phyloP scores from a whole-genome alignment of 2,329 filamentous ascomycete species.

The Fusarium sp. region DNA sequence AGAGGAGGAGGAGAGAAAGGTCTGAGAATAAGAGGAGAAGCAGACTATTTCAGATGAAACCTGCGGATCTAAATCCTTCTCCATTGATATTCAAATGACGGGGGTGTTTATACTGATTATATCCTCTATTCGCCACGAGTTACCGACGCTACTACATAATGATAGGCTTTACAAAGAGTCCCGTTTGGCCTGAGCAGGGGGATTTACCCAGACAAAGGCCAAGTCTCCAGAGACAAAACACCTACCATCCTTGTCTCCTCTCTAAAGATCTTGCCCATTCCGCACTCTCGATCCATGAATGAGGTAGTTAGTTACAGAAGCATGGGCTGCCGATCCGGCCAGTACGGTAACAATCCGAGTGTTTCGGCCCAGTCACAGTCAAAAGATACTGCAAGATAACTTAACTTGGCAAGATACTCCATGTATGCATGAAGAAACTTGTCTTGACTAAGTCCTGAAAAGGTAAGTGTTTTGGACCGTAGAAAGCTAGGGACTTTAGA shows the following conservation, averaged over 20 bases:
- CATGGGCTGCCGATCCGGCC: conserved; percentile 3
- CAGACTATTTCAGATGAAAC: conserved; percentile 4
- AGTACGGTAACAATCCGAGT: not conserved
- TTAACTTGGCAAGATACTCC: not conserved
- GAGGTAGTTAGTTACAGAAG: not conserved
- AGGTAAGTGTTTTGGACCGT: not conserved
- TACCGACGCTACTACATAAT: not conserved
- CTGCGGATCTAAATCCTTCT: not conserved
- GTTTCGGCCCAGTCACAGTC: not conserved
- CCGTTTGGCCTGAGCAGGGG: not conserved
- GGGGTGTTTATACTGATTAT: not conserved
- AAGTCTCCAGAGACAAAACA: not conserved
- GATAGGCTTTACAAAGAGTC: not conserved
- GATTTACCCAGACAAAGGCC: not conserved
- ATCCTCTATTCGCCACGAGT: not conserved
- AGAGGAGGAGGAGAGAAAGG: not conserved
- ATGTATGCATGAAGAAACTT: not conserved
- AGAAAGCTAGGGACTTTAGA: not conserved
- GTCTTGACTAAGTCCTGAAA: not conserved
- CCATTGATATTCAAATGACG: not conserved
- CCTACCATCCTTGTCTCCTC: not conserved
- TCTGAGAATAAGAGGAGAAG: not conserved
- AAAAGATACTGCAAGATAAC: not conserved
- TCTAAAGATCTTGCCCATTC: not conserved
- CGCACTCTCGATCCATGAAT: not conserved